These are phyloP conservation scores for Candida tropicalis DNA, from an alignment of 1,139 yeast species.

Conservation along the genomic window DNA sequence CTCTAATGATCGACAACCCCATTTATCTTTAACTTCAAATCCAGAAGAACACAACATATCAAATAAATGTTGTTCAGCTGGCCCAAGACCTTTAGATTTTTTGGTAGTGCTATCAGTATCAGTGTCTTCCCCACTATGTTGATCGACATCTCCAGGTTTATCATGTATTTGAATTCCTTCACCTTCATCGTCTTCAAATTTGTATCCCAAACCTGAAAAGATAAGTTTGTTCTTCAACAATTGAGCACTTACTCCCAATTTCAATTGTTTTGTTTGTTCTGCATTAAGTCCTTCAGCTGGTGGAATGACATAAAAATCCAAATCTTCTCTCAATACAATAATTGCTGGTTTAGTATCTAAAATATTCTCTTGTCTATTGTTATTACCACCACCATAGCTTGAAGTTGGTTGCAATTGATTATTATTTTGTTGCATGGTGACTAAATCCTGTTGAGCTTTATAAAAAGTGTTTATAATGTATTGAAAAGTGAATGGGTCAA, in stretches of 20 bases:
- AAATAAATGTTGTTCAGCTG: conserved; percentile 92
- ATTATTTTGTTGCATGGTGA: conserved; percentile 22
- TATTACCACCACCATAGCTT: conserved; percentile 16
- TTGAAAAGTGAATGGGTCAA: conserved; percentile 82
- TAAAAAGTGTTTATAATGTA: conserved; percentile 74
- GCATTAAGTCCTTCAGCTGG: conserved; percentile 54
- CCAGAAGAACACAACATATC: conserved; percentile 97
- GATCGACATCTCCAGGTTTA: not conserved
- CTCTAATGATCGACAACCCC: conserved; percentile 90
- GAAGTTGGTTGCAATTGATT: conserved; percentile 26
- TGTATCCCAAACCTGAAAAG: conserved; percentile 70
- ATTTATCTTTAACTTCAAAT: conserved; percentile 61
- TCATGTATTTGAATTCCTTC: conserved; percentile 5
- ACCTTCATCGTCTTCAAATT: conserved; percentile 25
- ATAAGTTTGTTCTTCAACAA: conserved; percentile 61
- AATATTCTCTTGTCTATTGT: conserved; percentile 44
- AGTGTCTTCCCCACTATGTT: not conserved
- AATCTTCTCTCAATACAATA: conserved; percentile 89
- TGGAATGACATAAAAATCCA: conserved; percentile 91
- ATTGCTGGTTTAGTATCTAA: conserved; percentile 85
- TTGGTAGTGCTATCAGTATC: not conserved
- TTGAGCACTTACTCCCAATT: conserved; percentile 59
- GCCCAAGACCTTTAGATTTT: conserved; percentile 57
- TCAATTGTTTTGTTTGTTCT: conserved; percentile 63
- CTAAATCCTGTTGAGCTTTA: conserved; percentile 44